Conservation (phyloP, 148 eudicot genomes). For the Camellia lanceoleosa region DNA sequence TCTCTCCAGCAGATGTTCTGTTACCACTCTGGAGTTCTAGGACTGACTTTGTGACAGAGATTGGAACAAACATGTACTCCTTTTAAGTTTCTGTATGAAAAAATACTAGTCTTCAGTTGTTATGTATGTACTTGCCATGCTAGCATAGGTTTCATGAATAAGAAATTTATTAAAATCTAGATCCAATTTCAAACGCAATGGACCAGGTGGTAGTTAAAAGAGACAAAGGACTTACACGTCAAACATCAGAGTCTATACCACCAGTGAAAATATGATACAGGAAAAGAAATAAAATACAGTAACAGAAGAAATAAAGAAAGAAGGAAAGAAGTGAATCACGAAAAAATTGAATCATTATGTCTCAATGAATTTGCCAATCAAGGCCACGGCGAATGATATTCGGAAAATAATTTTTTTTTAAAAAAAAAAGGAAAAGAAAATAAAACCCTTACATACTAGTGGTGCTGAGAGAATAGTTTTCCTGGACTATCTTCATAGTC, state of each 20-base stretch:
- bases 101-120: too few species aligned
- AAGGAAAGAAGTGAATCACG: not conserved
- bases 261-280: too few species aligned
- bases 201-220: too few species aligned
- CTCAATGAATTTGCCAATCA: not conserved
- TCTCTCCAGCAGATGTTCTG: constrained; percentile 28
- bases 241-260: too few species aligned
- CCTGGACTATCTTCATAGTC: constrained; percentile 18
- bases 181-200: not conserved
- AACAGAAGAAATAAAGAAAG: too few species aligned
- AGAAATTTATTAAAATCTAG: not conserved
- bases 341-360: not conserved
- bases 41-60: not conserved
- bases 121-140: too few species aligned
- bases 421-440: not conserved
- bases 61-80: not conserved
- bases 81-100: not conserved
- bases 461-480: not conserved
- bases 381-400: too few species aligned
- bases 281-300: too few species aligned
- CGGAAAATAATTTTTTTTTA: too few species aligned
- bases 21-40: not conserved
- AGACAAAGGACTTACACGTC: too few species aligned
- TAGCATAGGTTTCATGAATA: too few species aligned
- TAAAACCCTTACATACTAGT: not conserved